Conservation (phyloP, 768 basidiomycete genomes). For the Lentinula guzmanii region DNA sequence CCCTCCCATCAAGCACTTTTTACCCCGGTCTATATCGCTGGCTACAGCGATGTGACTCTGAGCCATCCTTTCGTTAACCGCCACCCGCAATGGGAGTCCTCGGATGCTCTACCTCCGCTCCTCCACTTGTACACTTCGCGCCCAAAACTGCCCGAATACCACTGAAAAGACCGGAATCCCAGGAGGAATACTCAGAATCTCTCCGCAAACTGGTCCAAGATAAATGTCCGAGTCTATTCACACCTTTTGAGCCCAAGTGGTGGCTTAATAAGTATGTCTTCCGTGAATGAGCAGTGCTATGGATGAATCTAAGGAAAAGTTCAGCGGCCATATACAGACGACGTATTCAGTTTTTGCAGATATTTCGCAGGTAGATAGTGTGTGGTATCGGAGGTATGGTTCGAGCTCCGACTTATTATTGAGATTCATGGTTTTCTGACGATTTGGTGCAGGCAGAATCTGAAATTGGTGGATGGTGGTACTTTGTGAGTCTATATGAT, state of each 20-base stretch:
- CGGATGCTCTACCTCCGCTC: slow-evolving; percentile 2
- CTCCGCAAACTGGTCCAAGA: background rate
- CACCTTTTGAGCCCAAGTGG: slow-evolving; percentile 6
- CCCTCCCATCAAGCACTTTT: no score
- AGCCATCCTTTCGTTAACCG: background rate
- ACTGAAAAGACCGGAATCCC: background rate
- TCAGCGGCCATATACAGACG: slow-evolving; percentile 61
- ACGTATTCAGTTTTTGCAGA: slow-evolving; percentile 54
- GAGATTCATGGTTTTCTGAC: background rate
- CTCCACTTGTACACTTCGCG: slow-evolving; percentile 6
- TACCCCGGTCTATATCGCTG: background rate
- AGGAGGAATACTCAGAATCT: background rate
- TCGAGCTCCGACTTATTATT: background rate
- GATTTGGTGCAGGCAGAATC: slow-evolving; percentile 28
- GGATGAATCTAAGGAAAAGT: background rate
- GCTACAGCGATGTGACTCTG: background rate
- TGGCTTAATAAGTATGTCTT: slow-evolving; percentile 4
- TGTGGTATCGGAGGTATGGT: slow-evolving; percentile 50
- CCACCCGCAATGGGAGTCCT: background rate
- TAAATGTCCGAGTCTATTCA: slow-evolving; percentile 5
- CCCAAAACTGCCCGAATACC: slow-evolving; percentile 4
- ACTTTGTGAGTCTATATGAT: slow-evolving; percentile 41
- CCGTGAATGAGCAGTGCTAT: background rate
- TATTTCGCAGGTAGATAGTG: slow-evolving; percentile 49
- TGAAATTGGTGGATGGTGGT: slow-evolving; percentile 55